Evolutionary conservation across 345 rosid species (phyloP), one percentile per base, ranked within the genome.

Genomic region (Physaria fendleri): DNA sequence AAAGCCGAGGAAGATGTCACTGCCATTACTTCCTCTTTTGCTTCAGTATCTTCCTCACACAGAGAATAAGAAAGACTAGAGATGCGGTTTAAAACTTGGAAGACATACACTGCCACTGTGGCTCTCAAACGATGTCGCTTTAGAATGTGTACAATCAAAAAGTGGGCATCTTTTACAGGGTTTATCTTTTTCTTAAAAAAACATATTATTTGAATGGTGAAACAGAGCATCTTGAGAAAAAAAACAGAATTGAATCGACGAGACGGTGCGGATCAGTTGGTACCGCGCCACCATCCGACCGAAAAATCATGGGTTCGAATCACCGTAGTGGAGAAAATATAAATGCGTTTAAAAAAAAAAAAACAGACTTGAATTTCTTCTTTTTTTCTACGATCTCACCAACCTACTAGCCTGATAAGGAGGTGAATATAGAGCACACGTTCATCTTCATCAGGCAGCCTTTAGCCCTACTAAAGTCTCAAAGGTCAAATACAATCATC

Each of bases 1-100:
- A 78, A 70, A 59, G 76, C 73, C 5, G 81, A 72, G 43, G 85
- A 66, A 40, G 85, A 71, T 9, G 78, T 56, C 14, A 80, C 79
- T 70, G 77, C 78, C 65, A 71, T 50, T 59, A 35, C n/a, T 34
- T 33, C 34, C 11, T 56, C 34, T 24, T 37, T 2, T 4, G 50
- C 21, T 10, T 46, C 64, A 34, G 3, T 35, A 35, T 43, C 61
- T 54, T 23, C 54, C 30, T 68, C 62, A 28, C 23, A 35, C 12
- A 28, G 24, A 9, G 24, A 48, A 25, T 17, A 40, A 21, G n/a
- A 59, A 22, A 56, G 70, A 44, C 5, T 8, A 13, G 39, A 61
- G 56, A 61, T 27, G 62, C 43, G 24, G 58, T 42, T 43, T 42
- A 64, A 64, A 63, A 41, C 8, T 34, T 16, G 10, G 10, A 52